Conservation (phyloP, 2,329 filamentous ascomycete genomes). For the Fusarium penzigii region DNA sequence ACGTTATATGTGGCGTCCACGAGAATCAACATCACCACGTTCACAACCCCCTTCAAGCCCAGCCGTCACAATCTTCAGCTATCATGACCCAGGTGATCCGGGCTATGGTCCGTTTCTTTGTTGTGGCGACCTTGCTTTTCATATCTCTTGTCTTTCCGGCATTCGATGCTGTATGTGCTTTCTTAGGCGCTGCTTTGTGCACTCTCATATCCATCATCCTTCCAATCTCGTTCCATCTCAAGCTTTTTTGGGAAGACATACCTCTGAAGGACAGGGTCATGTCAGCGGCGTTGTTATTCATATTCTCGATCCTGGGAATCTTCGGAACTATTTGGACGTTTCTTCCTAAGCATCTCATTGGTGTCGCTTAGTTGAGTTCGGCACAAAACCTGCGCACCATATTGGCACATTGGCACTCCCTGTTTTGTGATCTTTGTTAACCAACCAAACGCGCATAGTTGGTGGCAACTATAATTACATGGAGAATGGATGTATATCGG, state of each 20-base stretch:
- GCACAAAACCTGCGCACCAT: not conserved
- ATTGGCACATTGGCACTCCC: too few relatives aligned
- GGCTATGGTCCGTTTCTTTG: slow-evolving; percentile 63
- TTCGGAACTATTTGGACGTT: slow-evolving; percentile 87
- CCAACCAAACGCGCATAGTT: too few relatives aligned
- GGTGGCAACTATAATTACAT: slow-evolving; percentile 1
- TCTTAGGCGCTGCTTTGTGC: slow-evolving; percentile 86
- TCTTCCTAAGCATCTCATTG: slow-evolving; percentile 74
- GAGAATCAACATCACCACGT: slow-evolving; percentile 38
- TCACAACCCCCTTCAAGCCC: slow-evolving; percentile 30
- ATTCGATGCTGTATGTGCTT: slow-evolving; percentile 88
- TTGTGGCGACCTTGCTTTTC: slow-evolving; percentile 70
- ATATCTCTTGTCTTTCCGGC: slow-evolving; percentile 72
- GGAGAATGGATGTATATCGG: too few relatives aligned
- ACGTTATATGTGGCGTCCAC: slow-evolving; percentile 77
- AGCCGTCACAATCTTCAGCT: slow-evolving; percentile 37
- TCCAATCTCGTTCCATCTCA: slow-evolving; percentile 85
- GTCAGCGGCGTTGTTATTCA: slow-evolving; percentile 67
- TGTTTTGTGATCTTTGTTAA: not conserved
- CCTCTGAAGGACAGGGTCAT: slow-evolving; percentile 60
- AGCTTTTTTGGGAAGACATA: slow-evolving; percentile 79
- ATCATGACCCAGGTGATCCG: slow-evolving; percentile 51
- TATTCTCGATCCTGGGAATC: slow-evolving; percentile 70
- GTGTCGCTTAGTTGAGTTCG: slow-evolving; percentile 40
- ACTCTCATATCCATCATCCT: slow-evolving; percentile 93